These are phyloP conservation scores for Coemansia sp. DNA, from an alignment of 192 early-diverging fungal genomes.

Conservation along the genomic window DNA sequence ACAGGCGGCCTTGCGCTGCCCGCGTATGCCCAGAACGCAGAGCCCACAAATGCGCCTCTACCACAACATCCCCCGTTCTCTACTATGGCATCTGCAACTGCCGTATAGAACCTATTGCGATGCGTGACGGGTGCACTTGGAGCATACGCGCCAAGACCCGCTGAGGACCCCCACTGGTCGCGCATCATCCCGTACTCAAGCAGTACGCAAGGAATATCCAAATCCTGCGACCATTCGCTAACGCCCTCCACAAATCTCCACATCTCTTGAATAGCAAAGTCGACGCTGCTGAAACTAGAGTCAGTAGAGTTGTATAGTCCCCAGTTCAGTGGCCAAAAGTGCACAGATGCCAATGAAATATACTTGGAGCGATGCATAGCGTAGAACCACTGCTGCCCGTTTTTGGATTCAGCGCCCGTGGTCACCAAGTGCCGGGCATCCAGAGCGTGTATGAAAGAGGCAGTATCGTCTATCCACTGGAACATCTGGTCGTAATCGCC, in stretches of 20 bases:
- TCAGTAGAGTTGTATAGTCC: constrained; percentile 58
- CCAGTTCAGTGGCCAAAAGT: constrained; percentile 60
- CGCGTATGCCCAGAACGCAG: constrained; percentile 67
- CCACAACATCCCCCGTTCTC: constrained; percentile 25
- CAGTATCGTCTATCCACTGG: constrained; percentile 57
- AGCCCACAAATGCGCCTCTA: constrained; percentile 41
- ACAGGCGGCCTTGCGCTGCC: constrained; percentile 53
- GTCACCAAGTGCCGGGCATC: constrained; percentile 61
- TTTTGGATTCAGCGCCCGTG: constrained; percentile 63
- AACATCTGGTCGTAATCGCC: constrained; percentile 11
- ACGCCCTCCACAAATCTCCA: constrained; percentile 42
- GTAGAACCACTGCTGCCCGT: constrained; percentile 55
- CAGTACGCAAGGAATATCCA: constrained; percentile 56
- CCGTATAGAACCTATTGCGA: constrained; percentile 55
- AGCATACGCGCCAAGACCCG: constrained; percentile 39
- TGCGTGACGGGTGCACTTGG: constrained; percentile 53
- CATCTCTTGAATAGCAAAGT: constrained; percentile 44
- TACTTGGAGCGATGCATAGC: constrained; percentile 44
- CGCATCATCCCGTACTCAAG: constrained; percentile 62
- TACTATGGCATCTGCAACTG: constrained; percentile 23
- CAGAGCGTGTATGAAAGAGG: constrained; percentile 51
- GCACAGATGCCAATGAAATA: constrained; percentile 58
- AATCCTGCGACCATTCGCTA: constrained; percentile 51
- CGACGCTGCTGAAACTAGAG: constrained; percentile 25
- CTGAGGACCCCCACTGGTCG: constrained; percentile 37